These are phyloP conservation scores for Leishmania braziliensis DNA, from an alignment of 208 protist genomes.

Conservation along the genomic window DNA sequence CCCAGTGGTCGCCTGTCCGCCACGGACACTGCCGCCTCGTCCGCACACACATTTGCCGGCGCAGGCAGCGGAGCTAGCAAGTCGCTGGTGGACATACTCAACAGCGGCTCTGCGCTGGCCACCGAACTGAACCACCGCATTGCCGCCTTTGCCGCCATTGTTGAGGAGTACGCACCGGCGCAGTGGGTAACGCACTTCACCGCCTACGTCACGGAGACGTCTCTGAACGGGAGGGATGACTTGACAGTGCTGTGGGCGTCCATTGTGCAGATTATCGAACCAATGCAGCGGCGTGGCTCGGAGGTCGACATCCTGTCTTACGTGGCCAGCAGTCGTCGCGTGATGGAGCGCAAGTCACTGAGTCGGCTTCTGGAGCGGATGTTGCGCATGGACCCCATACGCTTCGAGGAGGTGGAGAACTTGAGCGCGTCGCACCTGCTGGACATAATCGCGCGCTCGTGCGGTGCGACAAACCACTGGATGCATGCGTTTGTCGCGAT, in stretches of 20 bases:
- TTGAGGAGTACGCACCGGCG: conserved; percentile 48
- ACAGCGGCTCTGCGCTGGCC: conserved; percentile 44
- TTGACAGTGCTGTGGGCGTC: conserved; percentile 62
- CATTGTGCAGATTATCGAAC: conserved; percentile 50
- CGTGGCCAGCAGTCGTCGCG: conserved; percentile 57
- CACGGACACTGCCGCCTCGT: background rate
- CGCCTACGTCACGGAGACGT: conserved; percentile 45
- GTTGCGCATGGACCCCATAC: conserved; percentile 51
- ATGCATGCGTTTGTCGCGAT: conserved; percentile 70
- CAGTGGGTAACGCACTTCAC: conserved; percentile 66
- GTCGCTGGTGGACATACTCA: conserved; percentile 35
- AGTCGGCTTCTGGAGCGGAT: conserved; percentile 45
- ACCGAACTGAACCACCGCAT: conserved; percentile 46
- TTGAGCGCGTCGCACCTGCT: conserved; percentile 56
- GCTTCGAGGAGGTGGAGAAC: conserved; percentile 59
- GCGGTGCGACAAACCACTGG: conserved; percentile 57
- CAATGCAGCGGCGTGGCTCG: conserved; percentile 46
- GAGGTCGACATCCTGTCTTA: conserved; percentile 54
- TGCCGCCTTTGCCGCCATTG: conserved; percentile 64
- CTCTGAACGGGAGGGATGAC: conserved; percentile 41
- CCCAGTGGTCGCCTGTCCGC: conserved; percentile 5
- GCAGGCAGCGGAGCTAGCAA: background rate
- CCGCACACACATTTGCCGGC: conserved; percentile 5
- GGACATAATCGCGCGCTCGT: conserved; percentile 47
- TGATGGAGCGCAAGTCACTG: conserved; percentile 73